phyloP scores from a whole-genome alignment of 2,329 filamentous ascomycete species.

The Pezicula radicicola region DNA sequence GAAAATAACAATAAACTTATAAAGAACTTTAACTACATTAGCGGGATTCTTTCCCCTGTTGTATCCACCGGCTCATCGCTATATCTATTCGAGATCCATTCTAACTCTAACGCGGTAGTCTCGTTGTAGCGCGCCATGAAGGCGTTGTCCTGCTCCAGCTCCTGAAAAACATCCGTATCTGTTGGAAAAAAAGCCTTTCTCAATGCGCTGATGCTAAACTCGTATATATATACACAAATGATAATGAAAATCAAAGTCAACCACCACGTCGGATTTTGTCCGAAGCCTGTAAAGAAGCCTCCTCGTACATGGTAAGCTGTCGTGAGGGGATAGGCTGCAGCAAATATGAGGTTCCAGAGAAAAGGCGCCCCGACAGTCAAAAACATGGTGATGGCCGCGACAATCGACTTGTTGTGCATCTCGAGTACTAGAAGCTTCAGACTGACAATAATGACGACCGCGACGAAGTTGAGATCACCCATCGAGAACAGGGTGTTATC shows the following conservation, averaged over 20 bases:
- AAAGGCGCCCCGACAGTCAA: slow-evolving; percentile 75
- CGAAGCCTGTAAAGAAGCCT: no score
- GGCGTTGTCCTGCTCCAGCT: slow-evolving; percentile 65
- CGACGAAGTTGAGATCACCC: slow-evolving; percentile 69
- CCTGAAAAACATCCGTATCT: slow-evolving; percentile 82
- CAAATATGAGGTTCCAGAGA: slow-evolving; percentile 72
- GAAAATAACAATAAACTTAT: no score
- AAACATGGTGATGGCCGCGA: slow-evolving; percentile 56
- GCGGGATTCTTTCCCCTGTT: no score
- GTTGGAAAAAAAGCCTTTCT: slow-evolving; percentile 70
- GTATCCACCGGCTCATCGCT: no score
- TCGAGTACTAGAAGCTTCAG: slow-evolving; percentile 77
- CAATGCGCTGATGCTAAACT: slow-evolving; percentile 64
- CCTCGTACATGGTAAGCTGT: slow-evolving; percentile 48
- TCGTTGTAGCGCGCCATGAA: slow-evolving; percentile 42
- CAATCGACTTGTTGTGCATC: slow-evolving; percentile 71
- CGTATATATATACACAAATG: slow-evolving; percentile 28
- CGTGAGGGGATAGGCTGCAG: slow-evolving; percentile 49
- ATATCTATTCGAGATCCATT: no score
- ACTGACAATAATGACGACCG: slow-evolving; percentile 72
- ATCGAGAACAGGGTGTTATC: no score
- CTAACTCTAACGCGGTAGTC: slow-evolving; percentile 34
- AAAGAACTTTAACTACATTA: no score
- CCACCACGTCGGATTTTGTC: slow-evolving; percentile 26
- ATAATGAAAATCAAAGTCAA: slow-evolving; percentile 66